Conservation (phyloP, 495 filamentous ascomycete genomes). For the Aspergillus steynii region DNA sequence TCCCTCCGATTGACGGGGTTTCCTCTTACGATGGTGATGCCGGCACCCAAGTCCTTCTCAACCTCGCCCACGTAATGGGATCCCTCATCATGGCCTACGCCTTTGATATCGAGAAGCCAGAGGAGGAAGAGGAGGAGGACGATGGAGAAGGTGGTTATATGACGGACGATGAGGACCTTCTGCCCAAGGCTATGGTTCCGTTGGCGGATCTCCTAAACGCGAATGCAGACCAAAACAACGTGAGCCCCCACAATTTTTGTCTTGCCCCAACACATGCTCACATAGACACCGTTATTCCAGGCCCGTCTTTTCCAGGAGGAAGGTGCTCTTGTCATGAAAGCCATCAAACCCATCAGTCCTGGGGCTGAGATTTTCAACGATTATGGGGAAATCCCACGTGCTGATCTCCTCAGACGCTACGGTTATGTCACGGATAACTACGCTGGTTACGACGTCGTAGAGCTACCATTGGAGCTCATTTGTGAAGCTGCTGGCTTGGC, state of each 20-base stretch:
- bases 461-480: constrained; percentile 63
- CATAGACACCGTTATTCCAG: constrained; percentile 19
- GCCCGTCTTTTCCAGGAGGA: constrained; percentile 73
- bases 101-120: constrained; percentile 73
- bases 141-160: constrained; percentile 62
- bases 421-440: constrained; percentile 85
- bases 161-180: constrained; percentile 65
- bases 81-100: constrained; percentile 93
- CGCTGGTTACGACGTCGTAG: constrained; percentile 75
- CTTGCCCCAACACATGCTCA: background rate
- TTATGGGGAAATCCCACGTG: constrained; percentile 79
- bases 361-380: constrained; percentile 91
- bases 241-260: constrained; percentile 26
- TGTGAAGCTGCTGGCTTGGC: constrained; percentile 48
- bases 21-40: constrained; percentile 52
- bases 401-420: constrained; percentile 83
- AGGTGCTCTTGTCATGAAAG: constrained; percentile 62
- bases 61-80: constrained; percentile 74
- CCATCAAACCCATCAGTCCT: constrained; percentile 61
- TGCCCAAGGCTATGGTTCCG: constrained; percentile 83
- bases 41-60: constrained; percentile 54
- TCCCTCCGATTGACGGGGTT: constrained; percentile 44
- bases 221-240: constrained; percentile 80
- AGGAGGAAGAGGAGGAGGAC: constrained; percentile 55
- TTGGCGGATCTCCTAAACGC: constrained; percentile 93